Evolutionary conservation across 257 asterid species (phyloP), one percentile per base, ranked within the genome.

Genomic region (Scutellaria galericulata): DNA sequence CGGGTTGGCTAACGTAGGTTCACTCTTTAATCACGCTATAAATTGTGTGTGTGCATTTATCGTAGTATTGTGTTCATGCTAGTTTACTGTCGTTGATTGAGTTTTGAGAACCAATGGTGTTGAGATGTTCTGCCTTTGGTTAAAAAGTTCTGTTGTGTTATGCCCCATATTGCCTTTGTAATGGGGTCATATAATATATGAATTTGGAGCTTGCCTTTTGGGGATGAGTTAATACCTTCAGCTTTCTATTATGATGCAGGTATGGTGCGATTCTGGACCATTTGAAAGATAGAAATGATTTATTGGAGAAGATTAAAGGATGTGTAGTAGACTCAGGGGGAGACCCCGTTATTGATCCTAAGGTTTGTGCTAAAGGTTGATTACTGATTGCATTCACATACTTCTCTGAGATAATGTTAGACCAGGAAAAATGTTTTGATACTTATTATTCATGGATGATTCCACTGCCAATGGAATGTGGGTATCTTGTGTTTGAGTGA

Each of bases 1-100:
- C 98, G 18, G 98, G 98, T 70, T 93, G 98, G 98, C 94, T 93
- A 62, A 88, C 91, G 98, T 90, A 86, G 82, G 98, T 88, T 70
- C 87, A 82, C 52, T 80, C 56, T 51, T 74, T 65, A 5, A 61
- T 78, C 60, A 13, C n/a, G 58, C 60, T 72, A 45, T 37, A 5
- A 31, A 24, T 44, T 12, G 12, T 44, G 31, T n/a, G 9, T 74
- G 2, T 2, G 5, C 37, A 31, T 31, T 57, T 22, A 50, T 24
- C 59, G 37, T 2, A 58, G 5, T 15, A 15, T 56, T 55, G 59
- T 64, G 14, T 56, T 44, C 5, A 31, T 31, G 37, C 20, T 10
- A 55, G 48, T 18, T 61, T 42, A 41, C 31, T 74, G 10, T 31
- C 4, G 37, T 31, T 31, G 37, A 31, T 31, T 31, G 37, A 31